Conservation (phyloP, 2,329 filamentous ascomycete species). For the Chaetomium olivaceum region DNA sequence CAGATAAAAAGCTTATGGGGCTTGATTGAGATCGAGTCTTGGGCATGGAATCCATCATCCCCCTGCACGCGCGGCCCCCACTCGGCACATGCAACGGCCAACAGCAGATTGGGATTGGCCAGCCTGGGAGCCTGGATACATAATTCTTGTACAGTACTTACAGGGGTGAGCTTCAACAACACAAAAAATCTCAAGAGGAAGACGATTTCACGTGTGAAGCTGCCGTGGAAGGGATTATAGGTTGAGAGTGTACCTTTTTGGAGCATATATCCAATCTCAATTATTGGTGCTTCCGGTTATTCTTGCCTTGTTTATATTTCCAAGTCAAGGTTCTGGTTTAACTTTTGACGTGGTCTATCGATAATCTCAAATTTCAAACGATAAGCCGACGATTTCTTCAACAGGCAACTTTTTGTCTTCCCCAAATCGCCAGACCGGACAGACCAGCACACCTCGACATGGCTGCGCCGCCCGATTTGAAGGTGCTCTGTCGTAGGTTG, state of each 20-base stretch:
- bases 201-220: conserved; percentile 1
- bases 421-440: background rate
- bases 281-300: background rate
- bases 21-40: background rate
- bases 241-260: background rate
- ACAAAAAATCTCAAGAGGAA: conserved; percentile 16
- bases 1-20: background rate
- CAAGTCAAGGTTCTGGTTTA: background rate
- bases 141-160: background rate
- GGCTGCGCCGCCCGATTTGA: conserved; percentile 56
- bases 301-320: background rate
- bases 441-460: conserved; percentile 13
- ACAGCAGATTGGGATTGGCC: conserved; percentile 24
- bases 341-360: background rate
- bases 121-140: background rate
- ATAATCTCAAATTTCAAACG: background rate
- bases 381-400: background rate
- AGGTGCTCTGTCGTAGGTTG: conserved; percentile 67
- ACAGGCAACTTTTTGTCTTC: background rate
- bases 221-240: background rate
- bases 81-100: conserved; percentile 16
- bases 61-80: conserved; percentile 5
- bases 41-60: background rate
- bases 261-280: background rate
- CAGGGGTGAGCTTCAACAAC: conserved; percentile 18